A percentile compares a stretch with the other conserved stretches of the same genome.
Evolutionary conservation across 2,329 filamentous ascomycete species (phyloP).

Genomic region (Cytospora paraplurivora): DNA sequence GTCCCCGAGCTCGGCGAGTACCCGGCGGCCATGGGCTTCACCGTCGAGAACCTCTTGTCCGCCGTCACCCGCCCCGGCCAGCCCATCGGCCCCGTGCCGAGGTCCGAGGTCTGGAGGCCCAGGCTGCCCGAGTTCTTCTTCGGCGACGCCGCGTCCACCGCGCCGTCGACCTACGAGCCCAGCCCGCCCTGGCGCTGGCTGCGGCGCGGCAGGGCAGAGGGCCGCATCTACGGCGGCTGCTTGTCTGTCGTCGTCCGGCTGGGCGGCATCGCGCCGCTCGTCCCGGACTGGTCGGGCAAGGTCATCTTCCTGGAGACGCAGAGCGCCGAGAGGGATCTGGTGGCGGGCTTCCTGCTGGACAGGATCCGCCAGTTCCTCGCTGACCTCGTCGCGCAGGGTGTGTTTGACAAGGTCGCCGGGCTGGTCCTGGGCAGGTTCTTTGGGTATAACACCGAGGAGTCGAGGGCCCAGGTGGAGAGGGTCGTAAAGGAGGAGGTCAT

Average conservation of each 20-base stretch:
- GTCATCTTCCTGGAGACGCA: slow-evolving; percentile 48
- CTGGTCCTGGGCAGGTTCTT: slow-evolving; percentile 46
- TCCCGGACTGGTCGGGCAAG: slow-evolving; percentile 42
- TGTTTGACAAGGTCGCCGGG: slow-evolving; percentile 45
- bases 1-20: slow-evolving; percentile 44
- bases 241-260: slow-evolving; percentile 45
- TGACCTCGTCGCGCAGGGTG: slow-evolving; percentile 45
- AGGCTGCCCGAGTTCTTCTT: slow-evolving; percentile 31
- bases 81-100: slow-evolving; percentile 38
- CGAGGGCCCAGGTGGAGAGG: slow-evolving; percentile 35
- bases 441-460: slow-evolving; percentile 42
- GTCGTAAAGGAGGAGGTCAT: slow-evolving; percentile 41
- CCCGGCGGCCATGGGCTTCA: slow-evolving; percentile 36
- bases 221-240: slow-evolving; percentile 48
- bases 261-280: slow-evolving; percentile 38
- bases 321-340: slow-evolving; percentile 35
- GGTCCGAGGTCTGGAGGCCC: slow-evolving; percentile 37
- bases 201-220: slow-evolving; percentile 40
- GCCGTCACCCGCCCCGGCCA: slow-evolving; percentile 32
- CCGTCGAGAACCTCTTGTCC: slow-evolving; percentile 38
- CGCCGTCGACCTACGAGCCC: slow-evolving; percentile 30
- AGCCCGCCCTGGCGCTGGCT: slow-evolving; percentile 43
- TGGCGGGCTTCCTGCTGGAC: slow-evolving; percentile 23
- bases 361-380: slow-evolving; percentile 41
- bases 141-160: slow-evolving; percentile 30